Evolutionary conservation across 2,329 filamentous ascomycete species (phyloP), one percentile per base, ranked within the genome.

Genomic region (Bisporella sp.): DNA sequence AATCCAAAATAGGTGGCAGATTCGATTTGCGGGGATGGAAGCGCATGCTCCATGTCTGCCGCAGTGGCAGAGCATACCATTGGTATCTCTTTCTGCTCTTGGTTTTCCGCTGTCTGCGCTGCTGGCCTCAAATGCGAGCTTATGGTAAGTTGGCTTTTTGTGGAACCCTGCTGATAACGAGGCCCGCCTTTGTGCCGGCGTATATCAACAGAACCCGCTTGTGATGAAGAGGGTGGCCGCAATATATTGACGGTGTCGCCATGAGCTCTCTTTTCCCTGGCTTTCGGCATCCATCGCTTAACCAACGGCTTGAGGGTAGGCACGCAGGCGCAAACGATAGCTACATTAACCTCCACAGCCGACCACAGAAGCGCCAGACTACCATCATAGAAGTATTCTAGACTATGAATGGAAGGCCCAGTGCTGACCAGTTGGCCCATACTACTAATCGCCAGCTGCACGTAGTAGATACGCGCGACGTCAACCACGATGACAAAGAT

Each of bases 281-380:
- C 30, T 40, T 21, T 13, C 5, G 35, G 50, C 21, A 32, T 12
- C 21, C 31, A 31, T 35, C 39, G 46, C 39, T 13, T 31, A 47
- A 90, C 82, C 9, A 96, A 72, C 1, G 91, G 90, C 64, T 95
- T 96, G 53, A 96, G 71, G 0, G 86, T 91, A 9, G 90, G 90
- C 8, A 95, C 86, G 61, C 89, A 95, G 43, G 85, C 89, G 63
- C 88, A 93, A 57, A 88, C 84, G 61, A 95, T 89, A 28, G 88
- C 90, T 1, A 93, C 74, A 56, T 95, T 92, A 64, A 95, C 88
- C 67, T 96, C 90, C 50, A 96, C 82, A 11, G 84, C 86, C 12
- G 86, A 91, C 90, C 90, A 96, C 86, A 95, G 91, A 63, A 95
- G 84, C 0, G 88, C 87, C 5, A 89, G 69, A 0, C 88, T 87